phyloP scores from a whole-genome alignment of 345 rosid genomes.

The Citrus medica region DNA sequence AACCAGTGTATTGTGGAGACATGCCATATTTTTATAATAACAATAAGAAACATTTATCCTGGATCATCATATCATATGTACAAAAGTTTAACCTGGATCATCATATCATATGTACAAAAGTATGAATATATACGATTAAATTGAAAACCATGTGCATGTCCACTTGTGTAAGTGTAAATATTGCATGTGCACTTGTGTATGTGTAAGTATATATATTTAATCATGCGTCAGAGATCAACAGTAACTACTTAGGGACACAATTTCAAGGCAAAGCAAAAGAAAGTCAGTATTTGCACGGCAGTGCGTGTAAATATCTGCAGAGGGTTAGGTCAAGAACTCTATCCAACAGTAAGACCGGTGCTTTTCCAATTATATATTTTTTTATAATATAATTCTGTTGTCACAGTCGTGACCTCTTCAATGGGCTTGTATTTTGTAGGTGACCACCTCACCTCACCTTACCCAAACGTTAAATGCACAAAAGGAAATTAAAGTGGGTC shows the following conservation, averaged over 20 bases:
- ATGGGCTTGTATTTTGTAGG: neutral
- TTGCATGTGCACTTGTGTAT: neutral
- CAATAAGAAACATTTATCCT: too few relatives aligned
- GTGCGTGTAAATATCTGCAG: neutral
- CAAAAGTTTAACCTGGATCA: too few relatives aligned
- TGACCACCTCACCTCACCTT: neutral
- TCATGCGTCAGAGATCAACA: neutral
- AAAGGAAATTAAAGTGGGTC: too few relatives aligned
- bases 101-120: too few relatives aligned
- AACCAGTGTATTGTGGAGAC: too few relatives aligned
- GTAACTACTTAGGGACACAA: neutral
- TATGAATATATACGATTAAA: too few relatives aligned
- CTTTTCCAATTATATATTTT: neutral
- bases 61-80: too few relatives aligned
- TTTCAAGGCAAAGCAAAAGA: neutral
- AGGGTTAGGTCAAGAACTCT: slow-evolving; percentile 7
- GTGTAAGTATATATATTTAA: neutral
- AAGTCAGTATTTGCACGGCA: neutral
- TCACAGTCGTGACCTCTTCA: neutral
- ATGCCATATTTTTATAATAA: too few relatives aligned
- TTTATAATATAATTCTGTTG: neutral
- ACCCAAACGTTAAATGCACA: neutral
- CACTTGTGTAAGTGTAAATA: neutral
- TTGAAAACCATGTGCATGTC: neutral
- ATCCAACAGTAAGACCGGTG: neutral